These are phyloP conservation scores for Saccharomyces hybrid DNA, from an alignment of 1,139 yeast species.

Conservation along the genomic window DNA sequence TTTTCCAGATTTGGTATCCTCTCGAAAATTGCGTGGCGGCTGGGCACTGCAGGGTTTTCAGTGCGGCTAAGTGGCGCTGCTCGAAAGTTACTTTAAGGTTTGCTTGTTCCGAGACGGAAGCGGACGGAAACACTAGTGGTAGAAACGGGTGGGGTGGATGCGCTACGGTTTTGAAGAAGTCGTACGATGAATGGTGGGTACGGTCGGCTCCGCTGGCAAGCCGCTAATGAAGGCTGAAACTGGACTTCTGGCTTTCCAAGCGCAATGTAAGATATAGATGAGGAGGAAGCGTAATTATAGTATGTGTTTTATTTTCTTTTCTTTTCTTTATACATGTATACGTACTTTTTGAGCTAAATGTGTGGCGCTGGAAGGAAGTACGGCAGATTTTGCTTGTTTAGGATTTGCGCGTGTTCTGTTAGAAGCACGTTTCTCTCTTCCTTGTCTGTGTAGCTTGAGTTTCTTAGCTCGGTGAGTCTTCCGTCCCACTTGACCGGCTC, in stretches of 20 bases:
- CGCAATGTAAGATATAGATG: too few species aligned
- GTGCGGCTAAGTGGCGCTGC: not conserved
- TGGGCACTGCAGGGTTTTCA: not conserved
- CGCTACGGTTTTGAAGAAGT: too few species aligned
- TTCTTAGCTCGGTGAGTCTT: not conserved
- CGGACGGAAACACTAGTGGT: not conserved
- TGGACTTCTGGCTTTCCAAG: too few species aligned
- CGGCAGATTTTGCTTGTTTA: not conserved
- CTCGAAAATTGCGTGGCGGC: not conserved
- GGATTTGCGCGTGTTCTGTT: constrained; percentile 2
- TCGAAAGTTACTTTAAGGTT: not conserved
- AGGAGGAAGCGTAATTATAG: too few species aligned
- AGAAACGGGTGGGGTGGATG: too few species aligned
- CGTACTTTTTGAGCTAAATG: not conserved
- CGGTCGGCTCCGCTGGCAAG: too few species aligned
- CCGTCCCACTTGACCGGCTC: constrained; percentile 4
- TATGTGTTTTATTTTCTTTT: too few species aligned
- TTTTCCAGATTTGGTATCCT: not conserved
- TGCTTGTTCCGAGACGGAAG: not conserved
- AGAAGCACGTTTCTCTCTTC: constrained; percentile 3
- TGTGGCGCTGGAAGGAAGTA: constrained; percentile 2
- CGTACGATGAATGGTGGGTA: too few species aligned
- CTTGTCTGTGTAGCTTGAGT: constrained; percentile 1
- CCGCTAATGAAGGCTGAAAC: too few species aligned
- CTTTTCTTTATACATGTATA: too few species aligned